These are phyloP conservation scores for Cordyceps farinosa DNA, from an alignment of 2,329 filamentous ascomycete species.

Conservation along the genomic window DNA sequence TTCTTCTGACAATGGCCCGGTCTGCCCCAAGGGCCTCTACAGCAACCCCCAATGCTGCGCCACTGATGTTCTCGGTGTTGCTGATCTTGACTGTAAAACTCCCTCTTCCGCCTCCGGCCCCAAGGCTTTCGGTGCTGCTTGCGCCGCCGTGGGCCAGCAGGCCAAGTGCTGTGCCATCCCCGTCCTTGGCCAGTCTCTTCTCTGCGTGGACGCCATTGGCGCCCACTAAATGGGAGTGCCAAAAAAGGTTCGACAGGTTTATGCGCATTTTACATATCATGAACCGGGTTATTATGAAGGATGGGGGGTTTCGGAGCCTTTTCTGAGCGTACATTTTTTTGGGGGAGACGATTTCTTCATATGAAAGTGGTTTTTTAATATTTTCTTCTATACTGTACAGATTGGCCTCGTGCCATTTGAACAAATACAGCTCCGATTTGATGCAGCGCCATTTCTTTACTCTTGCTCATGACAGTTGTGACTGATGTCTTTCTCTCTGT, in stretches of 20 bases:
- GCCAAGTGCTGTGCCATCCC: conserved; percentile 54
- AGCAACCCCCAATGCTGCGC: conserved; percentile 44
- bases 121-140: conserved; percentile 26
- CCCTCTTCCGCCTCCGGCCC: background rate
- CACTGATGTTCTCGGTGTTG: conserved; percentile 44
- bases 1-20: background rate
- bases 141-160: conserved; percentile 42
- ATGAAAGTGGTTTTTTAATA: background rate
- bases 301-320: background rate
- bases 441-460: too few relatives aligned
- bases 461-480: too few relatives aligned
- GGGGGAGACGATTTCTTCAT: background rate
- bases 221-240: background rate
- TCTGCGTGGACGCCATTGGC: background rate
- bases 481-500: too few relatives aligned
- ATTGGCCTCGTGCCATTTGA: background rate
- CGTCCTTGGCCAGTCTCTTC: conserved; percentile 26
- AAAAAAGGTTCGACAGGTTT: background rate
- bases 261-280: background rate
- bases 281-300: background rate
- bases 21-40: conserved; percentile 24
- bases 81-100: conserved; percentile 41
- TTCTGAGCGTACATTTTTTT: conserved; percentile 8
- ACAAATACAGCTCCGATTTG: conserved; percentile 9
- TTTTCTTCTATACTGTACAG: conserved; percentile 2